Evolutionary conservation across 371 early-diverging fungal species (phyloP).

Genomic region (Quaeritorhiza haematococci): DNA sequence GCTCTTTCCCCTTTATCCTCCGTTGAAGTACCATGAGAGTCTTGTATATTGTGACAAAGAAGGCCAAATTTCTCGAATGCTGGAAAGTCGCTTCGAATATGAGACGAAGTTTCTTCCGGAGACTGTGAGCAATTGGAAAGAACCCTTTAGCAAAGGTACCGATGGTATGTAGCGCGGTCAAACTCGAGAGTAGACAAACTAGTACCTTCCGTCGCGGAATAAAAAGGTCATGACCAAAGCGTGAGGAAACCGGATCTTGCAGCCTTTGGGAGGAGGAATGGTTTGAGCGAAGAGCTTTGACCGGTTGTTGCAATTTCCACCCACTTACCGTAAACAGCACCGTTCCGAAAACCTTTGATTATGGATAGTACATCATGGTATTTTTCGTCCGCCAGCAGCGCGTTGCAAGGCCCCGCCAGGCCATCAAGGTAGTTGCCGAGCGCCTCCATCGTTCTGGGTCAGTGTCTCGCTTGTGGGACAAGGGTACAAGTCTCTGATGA

Average conservation of each 20-base stretch:
- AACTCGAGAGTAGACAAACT: neutral
- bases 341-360: constrained; percentile 92
- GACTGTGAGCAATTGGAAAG: constrained; percentile 28
- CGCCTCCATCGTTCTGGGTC: too few species aligned
- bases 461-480: too few species aligned
- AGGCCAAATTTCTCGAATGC: constrained; percentile 85
- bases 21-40: constrained; percentile 70
- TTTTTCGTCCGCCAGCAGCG: neutral
- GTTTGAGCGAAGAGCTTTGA: neutral
- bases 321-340: constrained; percentile 72
- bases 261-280: constrained; percentile 44
- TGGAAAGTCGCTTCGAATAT: constrained; percentile 85
- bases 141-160: neutral
- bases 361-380: constrained; percentile 77
- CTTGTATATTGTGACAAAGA: constrained; percentile 92
- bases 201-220: constrained; percentile 87
- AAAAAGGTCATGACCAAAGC: constrained; percentile 96
- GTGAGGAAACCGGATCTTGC: constrained; percentile 94
- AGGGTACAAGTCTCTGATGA: too few species aligned
- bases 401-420: too few species aligned
- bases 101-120: constrained; percentile 63
- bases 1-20: constrained; percentile 68
- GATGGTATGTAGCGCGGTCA: too few species aligned
- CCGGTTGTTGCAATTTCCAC: neutral
- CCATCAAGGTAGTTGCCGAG: too few species aligned